Percentiles rank a stretch among this genome's conserved stretches.
Conservation (phyloP, 2,329 filamentous ascomycete species). For the Camillea tinctor region DNA sequence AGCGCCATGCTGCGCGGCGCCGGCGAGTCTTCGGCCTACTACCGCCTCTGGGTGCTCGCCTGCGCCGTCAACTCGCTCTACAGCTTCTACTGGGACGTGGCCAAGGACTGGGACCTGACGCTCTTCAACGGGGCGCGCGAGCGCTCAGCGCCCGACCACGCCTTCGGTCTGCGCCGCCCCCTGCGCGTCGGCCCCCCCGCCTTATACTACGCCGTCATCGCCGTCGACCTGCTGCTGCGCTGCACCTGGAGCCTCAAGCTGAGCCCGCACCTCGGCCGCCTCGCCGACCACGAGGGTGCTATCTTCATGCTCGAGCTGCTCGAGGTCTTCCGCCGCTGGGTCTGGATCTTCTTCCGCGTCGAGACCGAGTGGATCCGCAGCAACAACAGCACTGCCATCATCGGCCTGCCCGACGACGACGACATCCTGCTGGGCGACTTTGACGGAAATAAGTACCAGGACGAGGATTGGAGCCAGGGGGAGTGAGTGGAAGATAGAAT, state of each 20-base stretch:
- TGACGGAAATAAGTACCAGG: conserved; percentile 64
- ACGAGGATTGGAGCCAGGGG: conserved; percentile 41
- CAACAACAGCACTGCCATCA: conserved; percentile 50
- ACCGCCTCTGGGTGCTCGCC: conserved; percentile 66
- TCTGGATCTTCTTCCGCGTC: conserved; percentile 95
- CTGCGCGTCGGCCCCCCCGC: conserved; percentile 69
- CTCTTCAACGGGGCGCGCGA: conserved; percentile 64
- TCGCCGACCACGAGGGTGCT: conserved; percentile 82
- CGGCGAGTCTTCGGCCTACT: conserved; percentile 41
- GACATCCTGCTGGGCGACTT: conserved; percentile 73
- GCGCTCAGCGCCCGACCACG: conserved; percentile 62
- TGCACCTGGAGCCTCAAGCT: conserved; percentile 93
- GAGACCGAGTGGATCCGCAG: conserved; percentile 86
- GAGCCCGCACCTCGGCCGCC: conserved; percentile 75
- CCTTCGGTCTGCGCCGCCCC: conserved; percentile 74
- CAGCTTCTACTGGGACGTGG: conserved; percentile 98
- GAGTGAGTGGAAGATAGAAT: no score
- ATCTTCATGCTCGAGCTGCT: conserved; percentile 85
- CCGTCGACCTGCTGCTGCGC: conserved; percentile 74
- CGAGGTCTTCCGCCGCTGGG: conserved; percentile 85
- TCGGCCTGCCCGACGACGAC: conserved; percentile 46
- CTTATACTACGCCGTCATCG: conserved; percentile 81
- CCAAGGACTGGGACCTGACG: conserved; percentile 94
- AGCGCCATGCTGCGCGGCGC: conserved; percentile 66
- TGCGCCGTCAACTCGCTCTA: conserved; percentile 84